A percentile compares a stretch with the other conserved stretches of the same genome.
These are phyloP conservation scores for Sporisorium reilianum DNA, from an alignment of 1,284 basidiomycete species.

Conservation along the genomic window DNA sequence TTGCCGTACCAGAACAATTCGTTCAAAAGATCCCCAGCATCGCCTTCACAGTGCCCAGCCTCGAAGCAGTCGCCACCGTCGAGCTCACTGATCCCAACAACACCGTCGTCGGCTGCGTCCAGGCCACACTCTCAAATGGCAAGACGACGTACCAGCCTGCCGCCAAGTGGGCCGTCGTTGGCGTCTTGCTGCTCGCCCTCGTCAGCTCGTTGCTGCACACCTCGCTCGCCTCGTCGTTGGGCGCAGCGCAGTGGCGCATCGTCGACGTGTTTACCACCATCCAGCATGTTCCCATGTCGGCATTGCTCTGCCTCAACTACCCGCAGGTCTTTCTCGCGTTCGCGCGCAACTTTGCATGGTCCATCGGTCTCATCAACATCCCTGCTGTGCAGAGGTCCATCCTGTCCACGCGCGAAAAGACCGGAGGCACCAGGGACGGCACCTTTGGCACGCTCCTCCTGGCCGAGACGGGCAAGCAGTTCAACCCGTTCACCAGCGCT, in stretches of 20 bases:
- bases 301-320: slow-evolving; percentile 85
- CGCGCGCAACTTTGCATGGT: slow-evolving; percentile 88
- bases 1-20: slow-evolving; percentile 76
- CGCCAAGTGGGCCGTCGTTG: slow-evolving; percentile 83
- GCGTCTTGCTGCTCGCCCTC: slow-evolving; percentile 78
- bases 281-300: slow-evolving; percentile 83
- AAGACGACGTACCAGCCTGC: slow-evolving; percentile 81
- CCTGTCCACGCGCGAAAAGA: slow-evolving; percentile 81
- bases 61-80: slow-evolving; percentile 89
- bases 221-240: slow-evolving; percentile 65
- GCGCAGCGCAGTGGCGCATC: slow-evolving; percentile 74
- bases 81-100: slow-evolving; percentile 79
- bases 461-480: slow-evolving; percentile 54
- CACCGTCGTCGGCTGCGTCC: slow-evolving; percentile 85
- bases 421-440: slow-evolving; percentile 77
- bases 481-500: slow-evolving; percentile 51
- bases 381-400: slow-evolving; percentile 81
- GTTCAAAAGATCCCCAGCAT: slow-evolving; percentile 78
- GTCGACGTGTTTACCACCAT: slow-evolving; percentile 85
- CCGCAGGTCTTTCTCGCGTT: slow-evolving; percentile 84
- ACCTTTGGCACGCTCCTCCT: slow-evolving; percentile 45
- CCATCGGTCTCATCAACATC: slow-evolving; percentile 82
- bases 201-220: slow-evolving; percentile 79
- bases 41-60: slow-evolving; percentile 87
- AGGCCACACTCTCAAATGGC: slow-evolving; percentile 90